Conservation (phyloP, 768 basidiomycete species). For the Suillus hirtellus region DNA sequence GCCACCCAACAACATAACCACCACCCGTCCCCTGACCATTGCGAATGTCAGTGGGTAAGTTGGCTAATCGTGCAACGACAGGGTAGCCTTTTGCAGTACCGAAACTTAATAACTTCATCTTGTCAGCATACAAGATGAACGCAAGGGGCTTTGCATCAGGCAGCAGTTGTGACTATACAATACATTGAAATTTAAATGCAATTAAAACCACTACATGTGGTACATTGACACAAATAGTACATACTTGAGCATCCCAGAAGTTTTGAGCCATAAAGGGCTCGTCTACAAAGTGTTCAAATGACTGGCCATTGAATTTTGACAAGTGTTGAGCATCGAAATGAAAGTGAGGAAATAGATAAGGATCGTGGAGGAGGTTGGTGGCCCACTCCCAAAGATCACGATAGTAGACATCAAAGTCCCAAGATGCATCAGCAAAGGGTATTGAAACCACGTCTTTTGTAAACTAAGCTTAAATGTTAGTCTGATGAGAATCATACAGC, state of each 20-base stretch:
- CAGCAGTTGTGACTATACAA: neutral
- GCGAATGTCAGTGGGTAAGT: neutral
- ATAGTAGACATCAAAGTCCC: neutral
- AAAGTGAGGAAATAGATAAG: neutral
- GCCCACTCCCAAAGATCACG: neutral
- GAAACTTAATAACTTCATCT: neutral
- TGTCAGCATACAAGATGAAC: neutral
- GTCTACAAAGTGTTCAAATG: neutral
- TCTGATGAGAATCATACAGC: neutral
- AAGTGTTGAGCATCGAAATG: neutral
- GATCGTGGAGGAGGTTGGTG: neutral
- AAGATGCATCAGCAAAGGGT: neutral
- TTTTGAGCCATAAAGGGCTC: neutral
- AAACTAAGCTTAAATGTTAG: neutral
- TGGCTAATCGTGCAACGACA: neutral
- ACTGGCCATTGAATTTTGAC: neutral
- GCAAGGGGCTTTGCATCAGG: neutral
- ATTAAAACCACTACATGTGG: neutral
- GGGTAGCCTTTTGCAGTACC: neutral
- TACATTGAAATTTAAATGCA: neutral
- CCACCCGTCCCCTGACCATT: neutral
- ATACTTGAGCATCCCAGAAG: neutral
- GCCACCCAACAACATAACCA: neutral
- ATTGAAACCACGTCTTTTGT: neutral
- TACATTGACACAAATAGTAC: neutral